phyloP scores from a whole-genome alignment of 345 rosid genomes.

The Populus euphratica region DNA sequence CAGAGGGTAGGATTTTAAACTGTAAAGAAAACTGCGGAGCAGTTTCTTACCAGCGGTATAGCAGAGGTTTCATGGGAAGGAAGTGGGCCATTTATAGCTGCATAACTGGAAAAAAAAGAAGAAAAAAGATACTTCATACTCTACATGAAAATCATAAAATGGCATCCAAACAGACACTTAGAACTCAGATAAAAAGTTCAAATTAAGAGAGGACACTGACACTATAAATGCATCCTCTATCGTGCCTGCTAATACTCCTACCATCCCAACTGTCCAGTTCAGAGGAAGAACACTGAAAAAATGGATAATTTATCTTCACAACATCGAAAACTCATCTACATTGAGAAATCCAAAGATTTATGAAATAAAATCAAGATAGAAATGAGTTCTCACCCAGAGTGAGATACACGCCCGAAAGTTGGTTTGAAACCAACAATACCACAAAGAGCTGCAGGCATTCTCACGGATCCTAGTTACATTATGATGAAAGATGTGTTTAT shows the following conservation, averaged over 20 bases:
- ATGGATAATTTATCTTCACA: neutral
- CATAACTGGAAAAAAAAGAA: constrained; percentile 47
- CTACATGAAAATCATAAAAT: neutral
- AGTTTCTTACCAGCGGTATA: constrained; percentile 18
- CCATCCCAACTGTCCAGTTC: constrained; percentile 79
- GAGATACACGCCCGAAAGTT: constrained; percentile 63
- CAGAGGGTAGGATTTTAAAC: neutral
- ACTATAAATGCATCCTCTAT: constrained; percentile 57
- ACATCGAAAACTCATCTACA: too few relatives aligned
- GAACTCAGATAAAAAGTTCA: neutral
- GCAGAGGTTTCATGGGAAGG: constrained; percentile 21
- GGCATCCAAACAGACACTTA: neutral
- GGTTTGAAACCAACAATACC: constrained; percentile 76
- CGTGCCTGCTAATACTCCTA: constrained; percentile 62
- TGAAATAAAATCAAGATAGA: neutral
- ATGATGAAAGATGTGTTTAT: neutral
- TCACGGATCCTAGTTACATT: constrained; percentile 53
- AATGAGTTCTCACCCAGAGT: constrained; percentile 41
- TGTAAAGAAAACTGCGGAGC: neutral
- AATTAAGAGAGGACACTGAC: constrained; percentile 25
- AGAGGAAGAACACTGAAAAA: constrained; percentile 66
- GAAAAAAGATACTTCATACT: neutral
- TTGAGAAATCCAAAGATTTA: neutral
- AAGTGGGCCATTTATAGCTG: constrained; percentile 53
- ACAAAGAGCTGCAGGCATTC: constrained; percentile 76